A percentile compares a stretch with the other conserved stretches of the same genome.
Conservation (phyloP, 106 monocot species). For the Vanilla planifolia region DNA sequence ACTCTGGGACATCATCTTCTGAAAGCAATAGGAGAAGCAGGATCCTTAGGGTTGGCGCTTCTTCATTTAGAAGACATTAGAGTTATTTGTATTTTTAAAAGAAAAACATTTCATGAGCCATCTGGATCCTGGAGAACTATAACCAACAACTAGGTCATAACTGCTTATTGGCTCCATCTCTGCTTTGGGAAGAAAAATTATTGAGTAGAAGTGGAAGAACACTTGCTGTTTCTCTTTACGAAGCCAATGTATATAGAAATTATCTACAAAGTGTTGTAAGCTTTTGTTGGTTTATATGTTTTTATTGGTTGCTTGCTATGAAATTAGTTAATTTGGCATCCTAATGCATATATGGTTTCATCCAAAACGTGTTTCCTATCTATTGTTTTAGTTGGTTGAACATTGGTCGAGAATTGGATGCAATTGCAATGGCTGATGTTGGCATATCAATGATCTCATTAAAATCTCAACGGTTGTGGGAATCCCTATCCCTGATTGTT, state of each 20-base stretch:
- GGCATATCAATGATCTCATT: no score
- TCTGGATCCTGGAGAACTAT: not conserved
- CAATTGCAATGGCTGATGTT: no score
- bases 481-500: no score
- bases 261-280: not conserved
- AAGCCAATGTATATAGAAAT: slow-evolving; percentile 3
- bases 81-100: slow-evolving; percentile 3
- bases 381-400: no score
- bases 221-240: not conserved
- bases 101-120: not conserved
- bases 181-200: slow-evolving; percentile 6
- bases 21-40: slow-evolving; percentile 1
- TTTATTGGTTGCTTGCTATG: not conserved
- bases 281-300: not conserved
- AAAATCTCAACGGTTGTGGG: no score
- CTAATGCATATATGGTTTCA: not conserved
- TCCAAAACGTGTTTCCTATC: no score
- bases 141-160: not conserved
- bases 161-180: not conserved
- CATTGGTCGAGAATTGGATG: no score
- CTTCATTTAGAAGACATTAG: not conserved
- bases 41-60: not conserved
- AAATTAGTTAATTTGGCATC: not conserved
- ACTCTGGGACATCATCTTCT: slow-evolving; percentile 9
- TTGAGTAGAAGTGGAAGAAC: not conserved